phyloP scores from a whole-genome alignment of 495 filamentous ascomycete genomes.

The Neurospora tetrasperma region DNA sequence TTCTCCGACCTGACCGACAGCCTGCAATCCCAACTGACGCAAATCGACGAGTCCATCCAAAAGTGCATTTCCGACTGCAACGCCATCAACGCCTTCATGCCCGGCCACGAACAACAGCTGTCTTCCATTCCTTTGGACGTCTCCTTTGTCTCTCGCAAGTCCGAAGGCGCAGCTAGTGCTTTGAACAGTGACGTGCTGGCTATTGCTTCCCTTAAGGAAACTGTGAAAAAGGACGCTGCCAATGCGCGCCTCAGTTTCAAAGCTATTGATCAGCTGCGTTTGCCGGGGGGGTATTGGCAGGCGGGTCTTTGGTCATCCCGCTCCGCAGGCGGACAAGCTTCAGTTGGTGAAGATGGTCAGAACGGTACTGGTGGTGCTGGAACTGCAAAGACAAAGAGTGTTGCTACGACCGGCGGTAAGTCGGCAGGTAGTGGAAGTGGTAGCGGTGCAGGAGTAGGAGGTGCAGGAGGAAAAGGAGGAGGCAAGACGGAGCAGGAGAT shows the following conservation, averaged over 20 bases:
- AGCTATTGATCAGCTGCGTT: slow-evolving; percentile 63
- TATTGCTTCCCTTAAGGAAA: slow-evolving; percentile 52
- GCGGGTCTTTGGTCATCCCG: slow-evolving; percentile 39
- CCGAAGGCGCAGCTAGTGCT: slow-evolving; percentile 62
- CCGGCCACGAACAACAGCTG: slow-evolving; percentile 54
- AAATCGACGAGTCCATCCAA: slow-evolving; percentile 63
- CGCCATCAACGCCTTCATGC: slow-evolving; percentile 50
- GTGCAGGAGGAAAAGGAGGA: too few relatives aligned
- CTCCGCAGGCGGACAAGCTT: too few relatives aligned
- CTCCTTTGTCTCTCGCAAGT: slow-evolving; percentile 58
- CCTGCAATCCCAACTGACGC: slow-evolving; percentile 53
- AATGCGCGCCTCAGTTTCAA: slow-evolving; percentile 67
- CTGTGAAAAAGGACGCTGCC: slow-evolving; percentile 56
- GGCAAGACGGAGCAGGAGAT: background rate
- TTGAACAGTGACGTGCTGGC: slow-evolving; percentile 62
- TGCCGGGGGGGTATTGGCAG: slow-evolving; percentile 64
- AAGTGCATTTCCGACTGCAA: slow-evolving; percentile 51
- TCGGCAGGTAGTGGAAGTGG: too few relatives aligned
- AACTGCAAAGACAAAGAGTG: background rate
- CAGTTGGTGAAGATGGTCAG: too few relatives aligned
- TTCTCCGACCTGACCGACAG: slow-evolving; percentile 80
- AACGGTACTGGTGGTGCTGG: too few relatives aligned
- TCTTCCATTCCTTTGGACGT: slow-evolving; percentile 62
- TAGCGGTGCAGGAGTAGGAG: background rate
- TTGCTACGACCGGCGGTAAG: too few relatives aligned